Evolutionary conservation across 768 basidiomycete species (phyloP).

Genomic region (Bullera alba): DNA sequence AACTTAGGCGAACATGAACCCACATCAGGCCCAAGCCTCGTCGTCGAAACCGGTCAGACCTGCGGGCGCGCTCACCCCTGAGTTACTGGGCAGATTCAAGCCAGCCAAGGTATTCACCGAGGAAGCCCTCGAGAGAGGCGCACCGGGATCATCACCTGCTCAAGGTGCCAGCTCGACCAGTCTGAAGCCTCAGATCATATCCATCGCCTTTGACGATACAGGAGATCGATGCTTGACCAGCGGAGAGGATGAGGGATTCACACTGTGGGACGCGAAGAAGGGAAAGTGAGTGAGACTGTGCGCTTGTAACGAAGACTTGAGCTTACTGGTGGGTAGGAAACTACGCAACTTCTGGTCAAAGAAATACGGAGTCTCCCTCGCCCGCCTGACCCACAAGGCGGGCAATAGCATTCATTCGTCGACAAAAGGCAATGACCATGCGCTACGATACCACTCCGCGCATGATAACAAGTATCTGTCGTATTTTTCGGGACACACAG

Average conservation of each 20-base stretch:
- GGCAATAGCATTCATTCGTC: conserved; percentile 80
- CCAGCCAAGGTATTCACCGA: conserved; percentile 15
- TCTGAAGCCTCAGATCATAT: conserved; percentile 54
- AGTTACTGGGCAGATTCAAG: not conserved
- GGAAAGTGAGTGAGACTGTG: conserved; percentile 71
- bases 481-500: conserved; percentile 93
- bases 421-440: conserved; percentile 84
- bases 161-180: not conserved
- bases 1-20: too few species aligned
- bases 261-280: conserved; percentile 76
- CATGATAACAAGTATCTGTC: conserved; percentile 94
- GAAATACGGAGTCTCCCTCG: conserved; percentile 93
- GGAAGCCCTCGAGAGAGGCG: conserved; percentile 1
- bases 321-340: conserved; percentile 48
- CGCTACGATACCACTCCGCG: conserved; percentile 84
- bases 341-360: conserved; percentile 77
- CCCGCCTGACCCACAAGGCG: conserved; percentile 88
- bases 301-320: not conserved
- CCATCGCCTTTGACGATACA: conserved; percentile 81
- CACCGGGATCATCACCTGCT: not conserved
- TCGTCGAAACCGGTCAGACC: not conserved
- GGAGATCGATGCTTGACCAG: conserved; percentile 82
- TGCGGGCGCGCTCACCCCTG: not conserved
- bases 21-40: not conserved
- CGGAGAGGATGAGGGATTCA: conserved; percentile 85